Conservation (phyloP, 2,329 filamentous ascomycete genomes). For the Furcasterigmium sp. region DNA sequence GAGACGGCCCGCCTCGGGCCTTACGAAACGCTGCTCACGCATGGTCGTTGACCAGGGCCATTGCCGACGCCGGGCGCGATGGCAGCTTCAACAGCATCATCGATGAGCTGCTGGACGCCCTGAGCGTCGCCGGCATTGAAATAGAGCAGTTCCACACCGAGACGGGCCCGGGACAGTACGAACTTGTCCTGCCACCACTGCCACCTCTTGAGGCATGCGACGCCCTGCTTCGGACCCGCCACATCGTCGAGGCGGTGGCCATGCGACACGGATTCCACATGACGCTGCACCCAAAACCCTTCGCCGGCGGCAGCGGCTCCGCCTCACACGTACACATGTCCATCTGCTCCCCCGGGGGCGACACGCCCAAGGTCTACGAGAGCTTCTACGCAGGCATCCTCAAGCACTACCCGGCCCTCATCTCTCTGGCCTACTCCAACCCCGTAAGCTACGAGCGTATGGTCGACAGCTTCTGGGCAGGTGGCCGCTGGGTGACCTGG, state of each 20-base stretch:
- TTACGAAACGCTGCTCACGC: too few relatives aligned
- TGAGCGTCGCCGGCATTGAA: too few relatives aligned
- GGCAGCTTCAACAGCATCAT: too few relatives aligned
- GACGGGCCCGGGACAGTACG: constrained; percentile 68
- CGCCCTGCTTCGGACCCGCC: constrained; percentile 62
- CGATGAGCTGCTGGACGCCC: too few relatives aligned
- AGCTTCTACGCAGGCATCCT: constrained; percentile 70
- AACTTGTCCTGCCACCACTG: constrained; percentile 63
- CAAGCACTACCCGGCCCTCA: constrained; percentile 56
- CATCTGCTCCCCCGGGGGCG: constrained; percentile 41
- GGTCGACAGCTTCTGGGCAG: constrained; percentile 66
- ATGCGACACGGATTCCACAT: constrained; percentile 58
- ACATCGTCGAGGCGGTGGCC: constrained; percentile 63
- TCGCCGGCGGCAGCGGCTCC: constrained; percentile 50
- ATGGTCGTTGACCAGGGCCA: too few relatives aligned
- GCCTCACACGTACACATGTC: constrained; percentile 69
- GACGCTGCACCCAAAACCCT: constrained; percentile 71
- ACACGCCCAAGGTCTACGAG: constrained; percentile 43
- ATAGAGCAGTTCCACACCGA: constrained; percentile 74
- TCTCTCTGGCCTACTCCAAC: constrained; percentile 64
- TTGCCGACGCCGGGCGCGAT: too few relatives aligned
- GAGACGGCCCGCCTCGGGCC: too few relatives aligned
- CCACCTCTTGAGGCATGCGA: constrained; percentile 66
- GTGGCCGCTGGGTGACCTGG: constrained; percentile 76
- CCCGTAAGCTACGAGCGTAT: constrained; percentile 65